Evolutionary conservation across 345 rosid genomes (phyloP).

Genomic region (Litchi chinensis): DNA sequence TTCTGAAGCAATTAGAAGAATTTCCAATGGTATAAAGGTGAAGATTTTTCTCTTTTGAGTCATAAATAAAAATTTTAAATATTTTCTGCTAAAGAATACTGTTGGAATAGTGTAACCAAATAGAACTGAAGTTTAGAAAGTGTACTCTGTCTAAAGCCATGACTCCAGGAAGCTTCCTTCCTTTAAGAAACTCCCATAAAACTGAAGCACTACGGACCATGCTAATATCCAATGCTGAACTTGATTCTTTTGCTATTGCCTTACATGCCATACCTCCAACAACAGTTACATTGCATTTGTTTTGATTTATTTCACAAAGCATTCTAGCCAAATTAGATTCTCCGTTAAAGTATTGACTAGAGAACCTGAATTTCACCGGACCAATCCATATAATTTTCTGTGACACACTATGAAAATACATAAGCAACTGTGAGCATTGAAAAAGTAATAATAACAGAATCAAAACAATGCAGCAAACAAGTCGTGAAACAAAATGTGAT

Average conservation of each 20-base stretch:
- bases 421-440: constrained; percentile 10
- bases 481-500: background rate
- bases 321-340: constrained; percentile 41
- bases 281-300: constrained; percentile 45
- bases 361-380: constrained; percentile 48
- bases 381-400: constrained; percentile 73
- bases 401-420: constrained; percentile 9
- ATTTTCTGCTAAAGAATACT: background rate
- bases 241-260: constrained; percentile 36
- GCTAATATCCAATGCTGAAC: constrained; percentile 26
- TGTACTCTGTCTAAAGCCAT: constrained; percentile 67
- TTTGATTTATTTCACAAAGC: constrained; percentile 37
- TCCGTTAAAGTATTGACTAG: constrained; percentile 35
- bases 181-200: constrained; percentile 67
- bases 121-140: constrained; percentile 16
- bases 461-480: constrained; percentile 3
- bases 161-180: constrained; percentile 63
- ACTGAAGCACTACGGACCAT: constrained; percentile 52
- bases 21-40: constrained; percentile 6
- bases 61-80: background rate
- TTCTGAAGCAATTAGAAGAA: constrained; percentile 19
- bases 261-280: constrained; percentile 51
- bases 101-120: constrained; percentile 8
- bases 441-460: constrained; percentile 14
- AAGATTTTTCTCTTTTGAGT: background rate